Conservation (phyloP, 306 rosid species). For the Prosopis cineraria region DNA sequence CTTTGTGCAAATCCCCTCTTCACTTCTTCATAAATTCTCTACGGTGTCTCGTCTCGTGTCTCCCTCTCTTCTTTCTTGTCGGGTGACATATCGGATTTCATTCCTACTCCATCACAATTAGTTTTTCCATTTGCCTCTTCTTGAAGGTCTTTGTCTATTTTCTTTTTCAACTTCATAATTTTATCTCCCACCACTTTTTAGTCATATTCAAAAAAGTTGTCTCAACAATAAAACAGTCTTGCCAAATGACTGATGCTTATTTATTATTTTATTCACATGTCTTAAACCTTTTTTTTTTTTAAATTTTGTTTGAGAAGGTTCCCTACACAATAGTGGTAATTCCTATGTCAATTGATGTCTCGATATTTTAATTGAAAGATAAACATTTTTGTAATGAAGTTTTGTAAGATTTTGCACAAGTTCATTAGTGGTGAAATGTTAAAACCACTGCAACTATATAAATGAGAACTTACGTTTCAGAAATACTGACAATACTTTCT, state of each 20-base stretch:
- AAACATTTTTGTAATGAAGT: slow-evolving; percentile 53
- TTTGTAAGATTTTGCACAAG: slow-evolving; percentile 77
- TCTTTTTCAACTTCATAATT: no score
- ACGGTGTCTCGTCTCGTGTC: no score
- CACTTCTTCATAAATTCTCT: no score
- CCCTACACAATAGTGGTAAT: not conserved
- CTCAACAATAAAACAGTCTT: no score
- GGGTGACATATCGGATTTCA: no score
- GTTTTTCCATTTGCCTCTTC: no score
- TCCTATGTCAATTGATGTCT: not conserved
- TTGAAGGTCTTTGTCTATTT: no score
- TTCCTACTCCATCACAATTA: no score
- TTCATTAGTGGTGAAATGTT: slow-evolving; percentile 86
- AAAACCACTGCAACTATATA: not conserved
- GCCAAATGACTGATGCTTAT: not conserved
- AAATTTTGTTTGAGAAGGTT: no score
- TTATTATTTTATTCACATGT: not conserved
- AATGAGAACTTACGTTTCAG: slow-evolving; percentile 9
- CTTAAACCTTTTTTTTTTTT: no score
- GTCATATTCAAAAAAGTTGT: not conserved
- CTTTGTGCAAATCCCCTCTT: no score
- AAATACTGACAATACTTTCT: not conserved
- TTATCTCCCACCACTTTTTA: not conserved
- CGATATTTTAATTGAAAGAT: slow-evolving; percentile 17
- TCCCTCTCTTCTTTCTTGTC: no score